Evolutionary conservation across 768 basidiomycete genomes (phyloP), one percentile per base, ranked within the genome.

Genomic region (Serpula lacrymans): DNA sequence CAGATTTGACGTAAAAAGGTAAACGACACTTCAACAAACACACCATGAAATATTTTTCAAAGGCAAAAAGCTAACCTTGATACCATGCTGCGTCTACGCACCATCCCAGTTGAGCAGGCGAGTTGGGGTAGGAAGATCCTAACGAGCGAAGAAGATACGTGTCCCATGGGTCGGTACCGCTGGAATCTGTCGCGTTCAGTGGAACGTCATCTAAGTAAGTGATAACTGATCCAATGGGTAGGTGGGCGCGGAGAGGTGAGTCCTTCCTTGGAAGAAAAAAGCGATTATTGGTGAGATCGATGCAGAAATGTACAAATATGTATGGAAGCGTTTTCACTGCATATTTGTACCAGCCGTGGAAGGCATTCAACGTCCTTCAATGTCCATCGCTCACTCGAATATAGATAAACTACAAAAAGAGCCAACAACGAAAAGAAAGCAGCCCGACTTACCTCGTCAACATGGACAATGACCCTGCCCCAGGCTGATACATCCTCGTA

Each of bases 21-120:
- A 50, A 48, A 21, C 34, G 43, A 22, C 7, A 45, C 20, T 26
- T 29, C 18, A 42, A 41, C 41, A 12, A 18, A 2, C n/a, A 18
- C 22, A 29, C 1, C 9, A 9, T 18, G 25, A 31, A 31, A 31
- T 13, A 13, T 17, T 13, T 12, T 5, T 16, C n/a, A 30, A 7
- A 28, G n/a, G n/a, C n/a, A n/a, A n/a, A n/a, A n/a, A n/a, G n/a
- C 57, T 35, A 25, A 74, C 66, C 55, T 34, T 46, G 28, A 49
- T 62, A 66, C 49, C 40, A 43, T 11, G 48, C 22, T 8, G 45
- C 46, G 5, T 65, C 47, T 11, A 76, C 58, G 62, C 87, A 89
- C 87, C 87, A 89, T 12, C 87, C 87, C 4, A 62, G 51, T 20
- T 39, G n/a, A n/a, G n/a, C n/a, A n/a, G n/a, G n/a, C n/a, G n/a